These are phyloP conservation scores for Huiozyma sinensis DNA, from an alignment of 805 yeast species.

Conservation along the genomic window DNA sequence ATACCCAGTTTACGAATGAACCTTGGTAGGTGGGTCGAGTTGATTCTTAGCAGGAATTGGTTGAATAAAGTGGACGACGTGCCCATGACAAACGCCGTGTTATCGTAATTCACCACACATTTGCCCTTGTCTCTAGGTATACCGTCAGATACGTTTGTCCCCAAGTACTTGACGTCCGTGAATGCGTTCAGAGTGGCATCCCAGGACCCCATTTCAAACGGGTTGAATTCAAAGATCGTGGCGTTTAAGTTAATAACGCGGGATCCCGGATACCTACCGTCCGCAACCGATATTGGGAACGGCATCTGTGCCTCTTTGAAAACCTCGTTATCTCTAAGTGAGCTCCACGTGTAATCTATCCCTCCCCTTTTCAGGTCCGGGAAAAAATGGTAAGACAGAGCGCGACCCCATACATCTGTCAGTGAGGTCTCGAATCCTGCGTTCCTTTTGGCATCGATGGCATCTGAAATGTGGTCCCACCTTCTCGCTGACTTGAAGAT, in stretches of 20 bases:
- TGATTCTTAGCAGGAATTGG: constrained; percentile 45
- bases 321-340: constrained; percentile 48
- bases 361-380: constrained; percentile 49
- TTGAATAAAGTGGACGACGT: constrained; percentile 77
- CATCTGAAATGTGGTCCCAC: constrained; percentile 44
- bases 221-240: constrained; percentile 53
- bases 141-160: constrained; percentile 56
- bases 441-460: constrained; percentile 38
- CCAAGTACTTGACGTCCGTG: constrained; percentile 57
- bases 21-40: constrained; percentile 37
- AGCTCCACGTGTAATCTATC: constrained; percentile 49
- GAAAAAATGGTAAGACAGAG: constrained; percentile 64
- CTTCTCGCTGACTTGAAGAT: constrained; percentile 40
- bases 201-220: constrained; percentile 80
- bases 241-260: constrained; percentile 50
- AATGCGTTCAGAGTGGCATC: constrained; percentile 63
- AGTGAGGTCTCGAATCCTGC: constrained; percentile 61
- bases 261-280: constrained; percentile 58
- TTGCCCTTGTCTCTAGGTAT: constrained; percentile 32
- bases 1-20: constrained; percentile 30
- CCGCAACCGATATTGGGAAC: constrained; percentile 56
- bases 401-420: constrained; percentile 76
- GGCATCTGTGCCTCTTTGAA: constrained; percentile 58
- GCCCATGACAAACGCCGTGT: constrained; percentile 72
- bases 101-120: constrained; percentile 67